A percentile compares a stretch with the other conserved stretches of the same genome.
Evolutionary conservation across 192 early-diverging fungal genomes (phyloP).

Genomic region (Pilobolus umbonatus): DNA sequence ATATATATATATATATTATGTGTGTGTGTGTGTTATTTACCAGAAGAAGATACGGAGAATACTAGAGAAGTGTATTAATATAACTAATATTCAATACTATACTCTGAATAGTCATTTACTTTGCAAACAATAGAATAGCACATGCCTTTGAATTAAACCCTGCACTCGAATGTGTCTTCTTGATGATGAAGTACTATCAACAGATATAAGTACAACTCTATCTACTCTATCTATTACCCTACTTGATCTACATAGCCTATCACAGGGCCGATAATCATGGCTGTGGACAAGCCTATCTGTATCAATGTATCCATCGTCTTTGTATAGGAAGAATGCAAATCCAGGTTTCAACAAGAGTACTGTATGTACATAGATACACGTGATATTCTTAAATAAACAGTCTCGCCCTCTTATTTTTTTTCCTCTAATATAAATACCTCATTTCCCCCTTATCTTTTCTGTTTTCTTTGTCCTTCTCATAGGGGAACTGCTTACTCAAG

Average conservation of each 20-base stretch:
- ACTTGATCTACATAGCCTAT: slow-evolving; percentile 52
- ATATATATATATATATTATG: not conserved
- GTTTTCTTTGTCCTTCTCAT: slow-evolving; percentile 13
- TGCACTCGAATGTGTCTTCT: slow-evolving; percentile 40
- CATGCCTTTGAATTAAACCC: slow-evolving; percentile 54
- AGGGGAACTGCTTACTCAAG: slow-evolving; percentile 16
- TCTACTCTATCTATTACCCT: slow-evolving; percentile 1
- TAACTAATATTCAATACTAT: not conserved
- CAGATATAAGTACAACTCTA: not conserved
- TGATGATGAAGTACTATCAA: slow-evolving; percentile 41
- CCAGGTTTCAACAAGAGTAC: too few species aligned
- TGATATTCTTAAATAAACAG: too few species aligned
- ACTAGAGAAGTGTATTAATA: slow-evolving; percentile 3
- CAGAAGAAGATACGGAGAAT: slow-evolving; percentile 44
- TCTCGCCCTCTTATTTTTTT: too few species aligned
- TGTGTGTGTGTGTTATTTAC: slow-evolving; percentile 14
- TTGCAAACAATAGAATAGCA: slow-evolving; percentile 49
- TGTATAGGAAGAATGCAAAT: not conserved
- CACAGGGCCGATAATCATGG: slow-evolving; percentile 55
- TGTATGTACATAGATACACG: too few species aligned
- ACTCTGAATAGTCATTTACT: slow-evolving; percentile 24
- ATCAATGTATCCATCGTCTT: slow-evolving; percentile 1
- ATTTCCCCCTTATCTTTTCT: not conserved
- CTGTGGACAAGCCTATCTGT: slow-evolving; percentile 26
- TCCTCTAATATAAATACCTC: too few species aligned